These are phyloP conservation scores for Verbena officinalis DNA, from an alignment of 257 asterid genomes.

Conservation along the genomic window DNA sequence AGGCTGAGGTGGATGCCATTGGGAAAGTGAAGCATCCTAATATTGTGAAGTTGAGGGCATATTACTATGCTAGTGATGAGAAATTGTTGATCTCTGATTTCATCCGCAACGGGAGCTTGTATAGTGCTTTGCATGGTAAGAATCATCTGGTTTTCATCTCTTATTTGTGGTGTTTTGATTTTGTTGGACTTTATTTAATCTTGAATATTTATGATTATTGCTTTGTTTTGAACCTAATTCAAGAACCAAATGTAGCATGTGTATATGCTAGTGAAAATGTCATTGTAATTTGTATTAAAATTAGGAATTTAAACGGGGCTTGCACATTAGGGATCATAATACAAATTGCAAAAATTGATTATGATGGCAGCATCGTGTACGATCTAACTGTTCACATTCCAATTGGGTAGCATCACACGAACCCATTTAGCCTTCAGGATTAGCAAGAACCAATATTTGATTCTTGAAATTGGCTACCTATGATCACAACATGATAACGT, in stretches of 20 bases:
- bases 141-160: not conserved
- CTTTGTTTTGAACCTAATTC: too few species aligned
- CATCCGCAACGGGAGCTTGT: constrained; percentile 77
- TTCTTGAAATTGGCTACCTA: not conserved
- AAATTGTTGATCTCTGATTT: constrained; percentile 80
- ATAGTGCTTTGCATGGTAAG: constrained; percentile 83
- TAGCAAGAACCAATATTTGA: constrained; percentile 8
- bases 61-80: constrained; percentile 88
- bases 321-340: not conserved
- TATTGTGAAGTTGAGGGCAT: constrained; percentile 81
- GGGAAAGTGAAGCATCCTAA: constrained; percentile 80
- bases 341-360: too few species aligned
- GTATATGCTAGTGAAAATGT: not conserved
- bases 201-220: not conserved
- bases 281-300: not conserved
- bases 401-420: too few species aligned
- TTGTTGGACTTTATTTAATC: not conserved
- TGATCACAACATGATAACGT: not conserved
- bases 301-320: not conserved
- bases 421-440: not conserved
- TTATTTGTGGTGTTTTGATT: not conserved
- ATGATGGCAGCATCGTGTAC: not conserved
- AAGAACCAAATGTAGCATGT: not conserved
- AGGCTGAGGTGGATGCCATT: constrained; percentile 79
- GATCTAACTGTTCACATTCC: too few species aligned